Evolutionary conservation across 2,329 filamentous ascomycete genomes (phyloP).

Genomic region (Aspergillus hiratsukae): DNA sequence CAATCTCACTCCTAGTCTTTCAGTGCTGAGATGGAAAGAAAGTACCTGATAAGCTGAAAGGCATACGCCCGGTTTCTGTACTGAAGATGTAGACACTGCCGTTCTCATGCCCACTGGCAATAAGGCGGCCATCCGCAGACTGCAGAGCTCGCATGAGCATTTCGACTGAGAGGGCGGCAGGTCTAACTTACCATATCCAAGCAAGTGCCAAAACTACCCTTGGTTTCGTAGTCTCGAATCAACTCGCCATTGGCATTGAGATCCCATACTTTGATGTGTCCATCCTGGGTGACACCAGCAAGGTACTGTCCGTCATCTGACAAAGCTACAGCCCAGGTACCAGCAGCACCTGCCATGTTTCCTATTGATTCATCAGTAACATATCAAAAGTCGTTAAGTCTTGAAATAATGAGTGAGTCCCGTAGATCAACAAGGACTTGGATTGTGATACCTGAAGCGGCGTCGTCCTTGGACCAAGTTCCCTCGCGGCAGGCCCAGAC

Average conservation of each 20-base stretch:
- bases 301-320: constrained; percentile 79
- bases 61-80: constrained; percentile 78
- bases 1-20: neutral
- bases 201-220: constrained; percentile 84
- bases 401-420: neutral
- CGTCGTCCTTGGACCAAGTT: constrained; percentile 50
- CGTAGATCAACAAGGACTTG: neutral
- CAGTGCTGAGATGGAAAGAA: constrained; percentile 16
- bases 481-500: constrained; percentile 66
- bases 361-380: constrained; percentile 8
- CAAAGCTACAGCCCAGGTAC: constrained; percentile 83
- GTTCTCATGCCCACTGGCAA: constrained; percentile 88
- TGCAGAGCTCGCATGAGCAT: constrained; percentile 25
- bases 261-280: constrained; percentile 86
- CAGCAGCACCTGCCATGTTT: constrained; percentile 58
- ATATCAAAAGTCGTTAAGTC: constrained; percentile 12
- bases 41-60: constrained; percentile 78
- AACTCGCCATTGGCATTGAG: constrained; percentile 54
- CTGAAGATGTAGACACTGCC: constrained; percentile 92
- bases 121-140: constrained; percentile 73
- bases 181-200: constrained; percentile 64
- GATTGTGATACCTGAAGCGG: constrained; percentile 39
- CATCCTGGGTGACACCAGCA: constrained; percentile 82
- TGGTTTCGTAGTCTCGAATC: constrained; percentile 82
- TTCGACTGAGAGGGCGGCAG: neutral